Base-by-base conservation (phyloP, 202 grass and related monocot genomes). In the Setaria italica region DNA sequence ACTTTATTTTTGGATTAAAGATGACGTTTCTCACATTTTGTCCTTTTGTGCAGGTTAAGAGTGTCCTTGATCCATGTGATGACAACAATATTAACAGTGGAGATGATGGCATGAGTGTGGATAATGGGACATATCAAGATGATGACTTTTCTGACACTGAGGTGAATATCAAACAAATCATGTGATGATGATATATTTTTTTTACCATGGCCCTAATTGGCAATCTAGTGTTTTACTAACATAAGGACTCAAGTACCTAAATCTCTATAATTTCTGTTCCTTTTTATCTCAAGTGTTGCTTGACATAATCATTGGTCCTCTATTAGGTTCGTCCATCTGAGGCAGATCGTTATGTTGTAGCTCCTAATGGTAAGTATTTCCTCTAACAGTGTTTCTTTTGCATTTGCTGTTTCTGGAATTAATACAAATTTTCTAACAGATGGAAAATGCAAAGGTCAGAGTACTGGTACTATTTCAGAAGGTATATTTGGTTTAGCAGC, bases 1-100 rank as follows among this genome's bases (percentile, higher is more conserved):
- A 32, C 66, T 53, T 14, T 50, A 50, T 80, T 87, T 67, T 39
- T 37, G 16, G 55, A 20, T 75, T n/a, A 56, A 90, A 75, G 41
- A 65, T 72, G 37, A 60, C 19, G 14, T 49, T 84, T 77, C 71
- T 70, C 48, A 90, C 67, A 19, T 84, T 74, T 86, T 80, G 20
- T 68, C 78, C 45, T 34, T 87, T 89, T 72, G 29, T 92, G 64
- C 80, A 99, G 97, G 97, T 99, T 48, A 97, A 94, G 75, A 99
- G 97, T 91, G 85, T 99, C 82, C 93, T 99, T 79, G 97, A 99
- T 84, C 97, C 97, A 64, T 99, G 97, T 56, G 90, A 99, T 41
- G 97, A 87, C 87, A 88, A 96, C 63, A 88, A 91, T 74, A 84
- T 11, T 70, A 87, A 91, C 15, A 72, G 88, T 67, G 90, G 90